Percentiles rank a stretch among this genome's conserved stretches.
phyloP scores from a whole-genome alignment of 2,329 filamentous ascomycete species.

The Knufia petricola region DNA sequence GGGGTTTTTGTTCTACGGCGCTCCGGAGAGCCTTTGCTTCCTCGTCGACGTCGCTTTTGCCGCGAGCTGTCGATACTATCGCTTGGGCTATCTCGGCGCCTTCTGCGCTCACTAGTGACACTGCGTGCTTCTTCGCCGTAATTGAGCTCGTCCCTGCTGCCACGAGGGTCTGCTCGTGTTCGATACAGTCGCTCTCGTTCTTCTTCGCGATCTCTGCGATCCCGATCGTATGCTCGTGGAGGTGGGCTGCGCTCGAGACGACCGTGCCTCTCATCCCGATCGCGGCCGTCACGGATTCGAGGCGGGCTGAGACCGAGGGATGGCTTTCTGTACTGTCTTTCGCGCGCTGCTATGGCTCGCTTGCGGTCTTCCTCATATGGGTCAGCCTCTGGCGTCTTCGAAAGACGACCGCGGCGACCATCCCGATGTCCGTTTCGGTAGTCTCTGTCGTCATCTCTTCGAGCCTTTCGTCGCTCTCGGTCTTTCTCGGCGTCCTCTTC shows the following conservation, averaged over 20 bases:
- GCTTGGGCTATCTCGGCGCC: conserved; percentile 70
- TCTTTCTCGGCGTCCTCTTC: conserved; percentile 67
- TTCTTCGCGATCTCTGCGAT: conserved; percentile 77
- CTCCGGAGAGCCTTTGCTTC: conserved; percentile 39
- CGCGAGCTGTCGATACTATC: conserved; percentile 51
- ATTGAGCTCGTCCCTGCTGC: conserved; percentile 76
- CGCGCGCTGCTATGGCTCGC: conserved; percentile 85
- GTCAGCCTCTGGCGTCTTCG: conserved; percentile 83
- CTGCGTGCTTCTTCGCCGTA: conserved; percentile 63
- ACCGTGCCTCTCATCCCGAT: conserved; percentile 28
- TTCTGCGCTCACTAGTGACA: conserved; percentile 52
- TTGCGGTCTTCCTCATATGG: conserved; percentile 91
- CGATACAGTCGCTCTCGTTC: conserved; percentile 83
- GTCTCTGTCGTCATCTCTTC: conserved; percentile 53
- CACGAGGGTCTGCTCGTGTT: conserved; percentile 67
- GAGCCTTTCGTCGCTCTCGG: conserved; percentile 44
- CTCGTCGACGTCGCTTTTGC: conserved; percentile 44
- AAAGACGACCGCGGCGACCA: conserved; percentile 46
- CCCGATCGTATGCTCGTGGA: conserved; percentile 58
- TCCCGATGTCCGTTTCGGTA: conserved; percentile 37
- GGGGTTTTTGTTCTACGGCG: conserved; percentile 46
- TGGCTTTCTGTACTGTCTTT: conserved; percentile 83
- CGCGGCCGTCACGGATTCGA: conserved; percentile 32
- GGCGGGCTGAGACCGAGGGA: conserved; percentile 50
- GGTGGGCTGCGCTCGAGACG: conserved; percentile 27